A percentile compares a stretch with the other conserved stretches of the same genome.
Conservation (phyloP, 2,329 filamentous ascomycete genomes). For the Talaromyces atroroseus region DNA sequence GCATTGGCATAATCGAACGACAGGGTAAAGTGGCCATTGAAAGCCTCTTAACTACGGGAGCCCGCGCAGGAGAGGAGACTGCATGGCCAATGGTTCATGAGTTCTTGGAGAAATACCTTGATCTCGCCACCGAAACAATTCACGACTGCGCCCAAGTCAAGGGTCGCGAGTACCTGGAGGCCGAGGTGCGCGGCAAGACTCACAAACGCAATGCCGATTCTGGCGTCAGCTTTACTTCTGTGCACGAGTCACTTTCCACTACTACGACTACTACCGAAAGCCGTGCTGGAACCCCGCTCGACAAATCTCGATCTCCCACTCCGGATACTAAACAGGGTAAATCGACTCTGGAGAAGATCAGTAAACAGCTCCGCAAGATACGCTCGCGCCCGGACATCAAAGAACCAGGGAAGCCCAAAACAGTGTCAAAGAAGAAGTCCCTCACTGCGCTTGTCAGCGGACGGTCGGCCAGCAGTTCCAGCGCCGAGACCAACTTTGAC, state of each 20-base stretch:
- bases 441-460: conserved; percentile 47
- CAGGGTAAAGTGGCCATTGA: conserved; percentile 50
- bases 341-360: conserved; percentile 51
- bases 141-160: conserved; percentile 52
- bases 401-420: conserved; percentile 24
- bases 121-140: conserved; percentile 55
- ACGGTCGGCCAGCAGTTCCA: conserved; percentile 28
- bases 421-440: conserved; percentile 46
- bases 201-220: conserved; percentile 58
- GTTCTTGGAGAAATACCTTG: conserved; percentile 54
- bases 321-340: conserved; percentile 21
- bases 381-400: conserved; percentile 12
- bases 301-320: conserved; percentile 40
- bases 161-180: conserved; percentile 36
- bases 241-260: conserved; percentile 20
- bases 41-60: conserved; percentile 50
- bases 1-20: conserved; percentile 55
- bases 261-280: conserved; percentile 32
- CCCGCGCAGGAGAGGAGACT: conserved; percentile 46
- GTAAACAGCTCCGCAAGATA: conserved; percentile 52
- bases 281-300: conserved; percentile 17
- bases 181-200: conserved; percentile 22
- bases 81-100: conserved; percentile 50
- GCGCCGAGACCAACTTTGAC: conserved; percentile 41
- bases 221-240: conserved; percentile 54